A percentile compares a stretch with the other conserved stretches of the same genome.
Conservation (phyloP, 495 filamentous ascomycete species). For the Amorphotheca resinae region DNA sequence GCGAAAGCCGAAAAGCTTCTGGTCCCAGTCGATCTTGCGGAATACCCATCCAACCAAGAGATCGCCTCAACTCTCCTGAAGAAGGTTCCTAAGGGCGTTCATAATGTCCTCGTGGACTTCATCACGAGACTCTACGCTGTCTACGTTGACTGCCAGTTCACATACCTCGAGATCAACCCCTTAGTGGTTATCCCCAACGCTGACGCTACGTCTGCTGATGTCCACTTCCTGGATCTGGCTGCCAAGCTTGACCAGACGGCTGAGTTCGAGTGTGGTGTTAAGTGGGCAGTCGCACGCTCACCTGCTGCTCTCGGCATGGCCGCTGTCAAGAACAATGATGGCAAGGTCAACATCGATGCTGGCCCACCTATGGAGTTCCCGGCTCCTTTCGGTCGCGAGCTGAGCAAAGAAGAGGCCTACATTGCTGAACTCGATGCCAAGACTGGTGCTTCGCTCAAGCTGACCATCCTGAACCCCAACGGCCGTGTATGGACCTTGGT, state of each 20-base stretch:
- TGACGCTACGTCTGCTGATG: conserved; percentile 79
- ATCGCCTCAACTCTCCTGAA: conserved; percentile 73
- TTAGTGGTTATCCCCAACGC: conserved; percentile 95
- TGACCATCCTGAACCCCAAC: conserved; percentile 83
- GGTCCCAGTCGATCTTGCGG: conserved; percentile 84
- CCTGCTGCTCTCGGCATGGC: conserved; percentile 74
- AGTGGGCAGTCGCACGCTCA: conserved; percentile 92
- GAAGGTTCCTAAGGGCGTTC: conserved; percentile 88
- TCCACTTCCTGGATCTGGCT: conserved; percentile 96
- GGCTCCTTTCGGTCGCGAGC: conserved; percentile 94
- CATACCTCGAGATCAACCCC: conserved; percentile 99
- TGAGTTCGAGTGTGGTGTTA: conserved; percentile 97
- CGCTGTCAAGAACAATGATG: conserved; percentile 41
- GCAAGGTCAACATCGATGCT: conserved; percentile 86
- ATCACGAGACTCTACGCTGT: conserved; percentile 82
- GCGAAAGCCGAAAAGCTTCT: conserved; percentile 97
- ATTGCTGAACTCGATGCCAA: conserved; percentile 98
- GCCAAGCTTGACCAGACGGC: conserved; percentile 99
- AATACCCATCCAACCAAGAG: conserved; percentile 93
- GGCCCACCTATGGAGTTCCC: conserved; percentile 98
- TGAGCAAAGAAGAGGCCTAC: conserved; percentile 97
- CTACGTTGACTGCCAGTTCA: conserved; percentile 99
- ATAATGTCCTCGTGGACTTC: conserved; percentile 98
- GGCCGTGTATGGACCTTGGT: conserved; percentile 97
- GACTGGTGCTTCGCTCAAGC: conserved; percentile 96